Evolutionary conservation across 139 green algal genomes (phyloP).

Genomic region (Zygnema circumcarinatum): DNA sequence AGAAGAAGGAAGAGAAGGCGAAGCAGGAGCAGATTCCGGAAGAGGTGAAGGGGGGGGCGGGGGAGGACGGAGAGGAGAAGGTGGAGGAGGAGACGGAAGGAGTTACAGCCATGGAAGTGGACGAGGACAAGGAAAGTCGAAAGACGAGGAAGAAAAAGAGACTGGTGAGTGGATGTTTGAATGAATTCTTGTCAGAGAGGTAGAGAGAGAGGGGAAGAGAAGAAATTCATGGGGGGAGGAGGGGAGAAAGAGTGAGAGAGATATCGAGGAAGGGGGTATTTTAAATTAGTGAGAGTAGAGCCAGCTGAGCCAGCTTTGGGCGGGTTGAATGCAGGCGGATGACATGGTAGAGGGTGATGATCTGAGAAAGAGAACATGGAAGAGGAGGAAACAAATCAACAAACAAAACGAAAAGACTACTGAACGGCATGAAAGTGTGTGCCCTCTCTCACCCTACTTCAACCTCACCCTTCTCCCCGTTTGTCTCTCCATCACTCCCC

Average conservation of each 20-base stretch:
- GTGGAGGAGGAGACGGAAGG: not conserved
- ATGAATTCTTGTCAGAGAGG: too few relatives aligned
- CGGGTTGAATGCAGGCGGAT: not conserved
- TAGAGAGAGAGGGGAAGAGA: too few relatives aligned
- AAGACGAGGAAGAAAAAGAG: slow-evolving; percentile 4
- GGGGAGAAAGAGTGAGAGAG: too few relatives aligned
- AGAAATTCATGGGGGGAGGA: too few relatives aligned
- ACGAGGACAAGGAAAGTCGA: slow-evolving; percentile 16
- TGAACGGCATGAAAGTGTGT: slow-evolving; percentile 12
- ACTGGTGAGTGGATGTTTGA: not conserved
- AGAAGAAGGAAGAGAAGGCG: slow-evolving; percentile 8
- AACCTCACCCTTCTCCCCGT: too few relatives aligned
- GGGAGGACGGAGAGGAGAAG: not conserved
- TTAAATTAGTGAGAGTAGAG: too few relatives aligned
- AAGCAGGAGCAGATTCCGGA: not conserved
- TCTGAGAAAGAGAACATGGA: not conserved
- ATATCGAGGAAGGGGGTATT: too few relatives aligned
- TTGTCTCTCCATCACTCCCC: too few relatives aligned
- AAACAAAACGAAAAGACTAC: too few relatives aligned
- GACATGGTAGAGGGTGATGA: not conserved
- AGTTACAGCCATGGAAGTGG: not conserved
- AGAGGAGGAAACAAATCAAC: not conserved
- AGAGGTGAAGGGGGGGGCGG: not conserved
- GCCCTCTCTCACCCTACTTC: too few relatives aligned
- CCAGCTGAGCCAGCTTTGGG: too few relatives aligned